Evolutionary conservation across 2,329 filamentous ascomycete species (phyloP).

Genomic region (Leptosphaerulina australis): DNA sequence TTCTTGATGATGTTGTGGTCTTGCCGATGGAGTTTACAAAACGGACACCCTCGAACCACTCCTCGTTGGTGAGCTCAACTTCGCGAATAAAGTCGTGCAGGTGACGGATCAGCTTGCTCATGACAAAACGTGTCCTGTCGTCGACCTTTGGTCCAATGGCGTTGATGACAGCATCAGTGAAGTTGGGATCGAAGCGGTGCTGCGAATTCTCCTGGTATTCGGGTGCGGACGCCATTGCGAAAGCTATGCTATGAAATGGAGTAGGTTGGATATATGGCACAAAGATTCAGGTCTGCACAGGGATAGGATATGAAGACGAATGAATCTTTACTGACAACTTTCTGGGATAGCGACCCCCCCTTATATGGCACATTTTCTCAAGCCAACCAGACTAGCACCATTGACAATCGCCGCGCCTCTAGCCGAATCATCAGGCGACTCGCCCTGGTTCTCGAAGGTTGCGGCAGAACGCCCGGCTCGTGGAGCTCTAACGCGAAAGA

Average conservation of each 20-base stretch:
- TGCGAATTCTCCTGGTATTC: constrained; percentile 26
- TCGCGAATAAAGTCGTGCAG: constrained; percentile 81
- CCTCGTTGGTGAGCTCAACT: constrained; percentile 75
- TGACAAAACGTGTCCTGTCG: constrained; percentile 67
- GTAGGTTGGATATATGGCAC: constrained; percentile 1
- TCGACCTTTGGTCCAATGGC: constrained; percentile 73
- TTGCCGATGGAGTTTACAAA: constrained; percentile 78
- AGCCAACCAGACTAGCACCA: constrained; percentile 26
- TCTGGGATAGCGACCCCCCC: constrained; percentile 19
- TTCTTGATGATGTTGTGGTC: constrained; percentile 69
- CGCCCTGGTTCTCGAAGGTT: constrained; percentile 12
- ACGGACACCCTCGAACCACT: constrained; percentile 77
- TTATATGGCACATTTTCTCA: constrained; percentile 24
- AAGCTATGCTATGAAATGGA: background rate
- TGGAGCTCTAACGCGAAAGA: constrained; percentile 13
- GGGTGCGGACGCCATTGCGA: constrained; percentile 29
- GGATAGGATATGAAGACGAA: background rate
- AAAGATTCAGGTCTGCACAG: background rate
- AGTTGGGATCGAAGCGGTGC: constrained; percentile 72
- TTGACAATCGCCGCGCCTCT: constrained; percentile 32
- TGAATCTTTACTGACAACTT: background rate
- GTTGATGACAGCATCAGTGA: constrained; percentile 75
- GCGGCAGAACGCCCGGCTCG: constrained; percentile 32
- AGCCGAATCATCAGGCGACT: constrained; percentile 33
- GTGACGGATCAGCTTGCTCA: constrained; percentile 70